Evolutionary conservation across 1,139 yeast species (phyloP).

Genomic region (Casaregolazyma lundiana): DNA sequence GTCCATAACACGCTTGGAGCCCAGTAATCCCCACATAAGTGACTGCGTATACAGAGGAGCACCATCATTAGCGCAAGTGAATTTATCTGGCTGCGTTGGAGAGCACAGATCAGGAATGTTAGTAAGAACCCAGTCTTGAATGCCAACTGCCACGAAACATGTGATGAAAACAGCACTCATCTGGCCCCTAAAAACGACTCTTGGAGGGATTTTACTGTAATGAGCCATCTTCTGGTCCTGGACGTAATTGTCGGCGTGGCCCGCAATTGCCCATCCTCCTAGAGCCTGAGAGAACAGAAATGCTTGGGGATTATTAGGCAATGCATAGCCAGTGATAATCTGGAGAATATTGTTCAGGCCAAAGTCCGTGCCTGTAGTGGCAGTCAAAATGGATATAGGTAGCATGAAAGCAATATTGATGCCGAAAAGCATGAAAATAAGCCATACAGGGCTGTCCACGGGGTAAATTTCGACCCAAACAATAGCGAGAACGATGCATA

Average conservation of each 20-base stretch:
- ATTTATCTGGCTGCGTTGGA: constrained; percentile 36
- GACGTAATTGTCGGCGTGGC: constrained; percentile 52
- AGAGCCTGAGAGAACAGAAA: constrained; percentile 52
- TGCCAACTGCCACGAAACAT: constrained; percentile 45
- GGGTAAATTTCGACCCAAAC: constrained; percentile 42
- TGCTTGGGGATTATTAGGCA: constrained; percentile 60
- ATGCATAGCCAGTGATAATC: constrained; percentile 56
- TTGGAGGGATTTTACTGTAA: constrained; percentile 52
- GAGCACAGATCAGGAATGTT: constrained; percentile 45
- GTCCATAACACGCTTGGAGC: constrained; percentile 52
- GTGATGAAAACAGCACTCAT: constrained; percentile 37
- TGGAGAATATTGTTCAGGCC: constrained; percentile 54
- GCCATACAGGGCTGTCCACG: constrained; percentile 14
- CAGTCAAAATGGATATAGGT: constrained; percentile 43
- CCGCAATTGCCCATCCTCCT: constrained; percentile 55
- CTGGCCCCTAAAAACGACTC: constrained; percentile 55
- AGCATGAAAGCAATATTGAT: constrained; percentile 52
- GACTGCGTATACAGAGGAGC: constrained; percentile 49
- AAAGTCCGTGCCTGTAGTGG: constrained; percentile 50
- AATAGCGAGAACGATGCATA: constrained; percentile 47
- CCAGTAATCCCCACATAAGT: constrained; percentile 60
- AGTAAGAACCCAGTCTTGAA: constrained; percentile 48
- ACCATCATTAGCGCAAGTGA: constrained; percentile 34
- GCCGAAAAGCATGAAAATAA: constrained; percentile 37
- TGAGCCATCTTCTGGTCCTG: constrained; percentile 57